Percentiles rank a stretch among this genome's conserved stretches.
phyloP scores from a whole-genome alignment of 108 stramenopile species.

The Nitzschia sp. region DNA sequence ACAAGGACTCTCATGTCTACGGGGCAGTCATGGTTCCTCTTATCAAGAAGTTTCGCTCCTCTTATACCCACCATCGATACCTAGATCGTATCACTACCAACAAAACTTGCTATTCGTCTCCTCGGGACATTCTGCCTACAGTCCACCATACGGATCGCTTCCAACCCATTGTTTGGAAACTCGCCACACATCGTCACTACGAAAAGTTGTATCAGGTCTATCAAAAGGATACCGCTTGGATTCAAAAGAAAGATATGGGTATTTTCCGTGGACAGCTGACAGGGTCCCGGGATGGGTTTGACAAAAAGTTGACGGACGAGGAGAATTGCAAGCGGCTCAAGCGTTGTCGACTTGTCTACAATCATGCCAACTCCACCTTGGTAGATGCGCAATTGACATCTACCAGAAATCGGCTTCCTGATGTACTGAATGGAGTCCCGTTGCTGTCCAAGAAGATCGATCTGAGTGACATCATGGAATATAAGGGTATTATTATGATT shows the following conservation, averaged over 20 bases:
- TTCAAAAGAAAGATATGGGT: constrained; percentile 61
- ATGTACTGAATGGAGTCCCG: constrained; percentile 44
- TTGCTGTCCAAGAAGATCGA: constrained; percentile 33
- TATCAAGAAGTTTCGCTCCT: constrained; percentile 59
- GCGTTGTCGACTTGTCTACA: constrained; percentile 64
- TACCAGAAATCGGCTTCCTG: constrained; percentile 46
- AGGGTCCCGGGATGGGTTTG: constrained; percentile 50
- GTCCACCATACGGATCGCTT: constrained; percentile 28
- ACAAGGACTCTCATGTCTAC: constrained; percentile 41
- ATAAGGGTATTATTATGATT: constrained; percentile 61
- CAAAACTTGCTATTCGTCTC: constrained; percentile 17
- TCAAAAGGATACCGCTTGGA: constrained; percentile 66
- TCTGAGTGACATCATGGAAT: constrained; percentile 34
- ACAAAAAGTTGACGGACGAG: constrained; percentile 33
- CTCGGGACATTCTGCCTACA: constrained; percentile 17
- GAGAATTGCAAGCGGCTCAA: constrained; percentile 52
- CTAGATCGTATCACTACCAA: constrained; percentile 33
- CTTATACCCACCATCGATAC: constrained; percentile 4
- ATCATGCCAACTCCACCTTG: constrained; percentile 52
- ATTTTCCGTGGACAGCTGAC: constrained; percentile 76
- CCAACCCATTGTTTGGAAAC: constrained; percentile 64
- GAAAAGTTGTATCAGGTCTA: constrained; percentile 38
- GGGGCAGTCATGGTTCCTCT: constrained; percentile 42
- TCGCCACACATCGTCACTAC: constrained; percentile 51
- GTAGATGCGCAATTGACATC: constrained; percentile 67